Conservation (phyloP, 306 rosid genomes). For the Medicago ruthenica region DNA sequence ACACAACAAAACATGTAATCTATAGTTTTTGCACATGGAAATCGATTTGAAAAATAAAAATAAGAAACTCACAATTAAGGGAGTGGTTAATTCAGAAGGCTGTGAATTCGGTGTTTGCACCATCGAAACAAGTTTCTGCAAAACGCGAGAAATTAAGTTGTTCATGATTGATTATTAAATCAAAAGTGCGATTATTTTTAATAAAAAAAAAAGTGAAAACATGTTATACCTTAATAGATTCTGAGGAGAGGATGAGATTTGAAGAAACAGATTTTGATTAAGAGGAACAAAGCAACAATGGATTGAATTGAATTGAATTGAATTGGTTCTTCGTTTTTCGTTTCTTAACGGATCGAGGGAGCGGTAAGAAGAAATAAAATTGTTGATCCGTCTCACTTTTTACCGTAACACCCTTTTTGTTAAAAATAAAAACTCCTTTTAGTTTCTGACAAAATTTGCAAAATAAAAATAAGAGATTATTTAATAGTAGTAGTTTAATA, state of each 20-base stretch:
- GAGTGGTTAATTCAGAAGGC: slow-evolving; percentile 45
- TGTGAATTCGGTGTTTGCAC: slow-evolving; percentile 36
- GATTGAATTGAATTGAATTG: neutral
- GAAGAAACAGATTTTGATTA: slow-evolving; percentile 11
- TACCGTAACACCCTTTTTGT: neutral
- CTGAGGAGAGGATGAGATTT: neutral
- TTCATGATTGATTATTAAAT: neutral
- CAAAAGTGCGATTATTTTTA: neutral
- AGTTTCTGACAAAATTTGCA: too few relatives aligned
- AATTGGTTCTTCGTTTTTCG: neutral
- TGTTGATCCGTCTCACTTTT: neutral
- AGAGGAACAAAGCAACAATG: neutral
- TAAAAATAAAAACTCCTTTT: too few relatives aligned
- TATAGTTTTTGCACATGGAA: neutral
- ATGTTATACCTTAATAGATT: slow-evolving; percentile 25
- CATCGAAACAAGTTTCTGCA: slow-evolving; percentile 52
- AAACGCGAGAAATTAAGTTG: slow-evolving; percentile 38
- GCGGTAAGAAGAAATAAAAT: neutral
- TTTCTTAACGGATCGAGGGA: slow-evolving; percentile 14
- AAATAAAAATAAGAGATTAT: too few relatives aligned
- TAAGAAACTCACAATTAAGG: slow-evolving; percentile 53
- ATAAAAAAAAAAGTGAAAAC: neutral
- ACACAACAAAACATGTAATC: slow-evolving; percentile 17
- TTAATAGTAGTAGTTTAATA: too few relatives aligned
- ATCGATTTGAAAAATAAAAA: neutral